Base-by-base conservation (phyloP, 2,329 filamentous ascomycete genomes). In the Fusarium clavum region DNA sequence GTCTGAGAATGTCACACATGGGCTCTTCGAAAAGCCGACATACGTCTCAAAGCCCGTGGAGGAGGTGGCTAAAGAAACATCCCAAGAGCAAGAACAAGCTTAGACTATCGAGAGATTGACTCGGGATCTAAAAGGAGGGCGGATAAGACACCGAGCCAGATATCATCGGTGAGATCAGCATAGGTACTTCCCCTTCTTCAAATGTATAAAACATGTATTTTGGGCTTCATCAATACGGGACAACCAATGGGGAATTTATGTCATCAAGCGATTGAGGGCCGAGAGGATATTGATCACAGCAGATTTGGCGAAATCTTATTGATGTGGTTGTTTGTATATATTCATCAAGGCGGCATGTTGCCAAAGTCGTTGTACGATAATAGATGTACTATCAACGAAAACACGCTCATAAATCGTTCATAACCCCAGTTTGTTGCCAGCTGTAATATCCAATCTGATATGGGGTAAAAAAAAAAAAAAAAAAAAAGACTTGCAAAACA, bases 1-100 rank as follows among this genome's bases (percentile, higher is more conserved):
- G 87, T 77, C 86, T 10, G 64, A 72, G 10, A 89, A 89, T 59
- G 87, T 89, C 69, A 79, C 76, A n/a, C 87, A 89, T 69, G 76
- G 80, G 12, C 67, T 83, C 32, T 76, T 85, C 27, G 76, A 76
- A 57, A 67, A 73, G 34, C 72, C 76, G 6, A 61, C 71, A 20
- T 73, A 77, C 59, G 54, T 73, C 29, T 64, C 67, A 22, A 65
- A 75, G 47, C 32, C 54, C 6, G 53, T 51, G 41, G 44, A 49
- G 24, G 44, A 57, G 25, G 64, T 70, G 38, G 32, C 57, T 9
- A 55, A 57, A 27, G 61, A 57, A 30, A 56, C 57, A 45, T 8
- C 38, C 38, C 25, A 47, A 41, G 34, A 52, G 32, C 34, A 41
- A 52, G 49, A 52, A 29, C 25, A 52, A n/a, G 24, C 18, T 38